These are phyloP conservation scores for Colletotrichum abscissum DNA, from an alignment of 2,329 filamentous ascomycete species.

Conservation along the genomic window DNA sequence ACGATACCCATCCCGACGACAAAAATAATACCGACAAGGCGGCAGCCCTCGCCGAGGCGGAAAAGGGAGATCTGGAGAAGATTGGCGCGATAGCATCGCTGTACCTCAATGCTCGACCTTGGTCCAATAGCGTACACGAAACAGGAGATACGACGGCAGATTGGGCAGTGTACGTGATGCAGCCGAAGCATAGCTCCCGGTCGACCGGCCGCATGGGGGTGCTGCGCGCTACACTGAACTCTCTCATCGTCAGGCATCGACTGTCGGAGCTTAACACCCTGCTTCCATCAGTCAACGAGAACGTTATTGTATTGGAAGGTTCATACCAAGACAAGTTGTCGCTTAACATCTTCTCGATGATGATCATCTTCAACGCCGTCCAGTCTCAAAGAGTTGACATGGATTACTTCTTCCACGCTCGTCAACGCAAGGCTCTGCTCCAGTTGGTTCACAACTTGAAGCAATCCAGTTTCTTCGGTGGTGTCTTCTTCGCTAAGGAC, in stretches of 20 bases:
- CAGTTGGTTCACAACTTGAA: conserved; percentile 82
- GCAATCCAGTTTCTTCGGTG: conserved; percentile 86
- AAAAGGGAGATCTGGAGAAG: conserved; percentile 73
- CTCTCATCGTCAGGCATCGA: conserved; percentile 83
- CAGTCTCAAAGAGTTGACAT: conserved; percentile 85
- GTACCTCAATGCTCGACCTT: conserved; percentile 82
- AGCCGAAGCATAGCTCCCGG: conserved; percentile 61
- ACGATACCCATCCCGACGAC: neutral
- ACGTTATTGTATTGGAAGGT: conserved; percentile 79
- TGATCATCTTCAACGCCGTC: conserved; percentile 86
- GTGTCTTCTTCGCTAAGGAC: conserved; percentile 75
- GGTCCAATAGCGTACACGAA: conserved; percentile 71
- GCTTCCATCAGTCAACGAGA: conserved; percentile 79
- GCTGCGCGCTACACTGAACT: conserved; percentile 77
- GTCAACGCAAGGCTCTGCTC: conserved; percentile 74
- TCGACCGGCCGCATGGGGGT: conserved; percentile 70
- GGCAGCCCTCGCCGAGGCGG: conserved; percentile 41
- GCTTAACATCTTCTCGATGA: conserved; percentile 85
- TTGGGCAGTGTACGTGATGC: conserved; percentile 80
- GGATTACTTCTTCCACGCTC: conserved; percentile 90
- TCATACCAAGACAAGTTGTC: conserved; percentile 87
- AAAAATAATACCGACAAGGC: conserved; percentile 6
- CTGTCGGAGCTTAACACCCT: conserved; percentile 75
- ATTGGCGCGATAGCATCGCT: conserved; percentile 73
- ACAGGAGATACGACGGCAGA: conserved; percentile 69